Conservation (phyloP, 31 red algal genomes). For the Endocladia muricata region DNA sequence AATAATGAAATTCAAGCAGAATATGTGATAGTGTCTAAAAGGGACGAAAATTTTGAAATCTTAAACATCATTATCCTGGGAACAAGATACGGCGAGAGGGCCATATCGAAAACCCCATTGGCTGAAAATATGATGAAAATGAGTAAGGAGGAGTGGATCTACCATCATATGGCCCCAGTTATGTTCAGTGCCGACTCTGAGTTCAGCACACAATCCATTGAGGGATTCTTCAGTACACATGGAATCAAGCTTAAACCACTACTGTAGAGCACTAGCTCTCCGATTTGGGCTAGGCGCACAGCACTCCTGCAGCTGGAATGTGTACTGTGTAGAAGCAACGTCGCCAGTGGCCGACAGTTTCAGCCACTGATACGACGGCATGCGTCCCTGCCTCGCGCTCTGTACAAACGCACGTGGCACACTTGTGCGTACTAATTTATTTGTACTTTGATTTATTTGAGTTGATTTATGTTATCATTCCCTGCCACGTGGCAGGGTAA, state of each 20-base stretch:
- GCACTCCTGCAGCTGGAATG: too few relatives aligned
- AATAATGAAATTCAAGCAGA: neutral
- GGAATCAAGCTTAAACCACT: conserved; percentile 15
- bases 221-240: conserved; percentile 1
- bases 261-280: too few relatives aligned
- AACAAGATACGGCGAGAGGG: neutral
- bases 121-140: neutral
- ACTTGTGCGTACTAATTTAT: too few relatives aligned
- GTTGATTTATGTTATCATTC: too few relatives aligned
- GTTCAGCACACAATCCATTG: conserved; percentile 8
- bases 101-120: neutral
- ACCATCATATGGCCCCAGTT: conserved; percentile 17
- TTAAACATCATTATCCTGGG: neutral
- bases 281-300: too few relatives aligned
- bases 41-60: neutral
- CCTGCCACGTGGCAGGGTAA: too few relatives aligned
- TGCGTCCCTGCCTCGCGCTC: too few relatives aligned
- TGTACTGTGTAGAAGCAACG: too few relatives aligned
- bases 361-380: too few relatives aligned
- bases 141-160: conserved; percentile 25
- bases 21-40: neutral
- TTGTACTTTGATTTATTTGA: too few relatives aligned
- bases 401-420: too few relatives aligned
- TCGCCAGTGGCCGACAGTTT: too few relatives aligned
- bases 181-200: conserved; percentile 31